Evolutionary conservation across 2,329 filamentous ascomycete genomes (phyloP), one percentile per base, ranked within the genome.

Genomic region (Nothomitra cinnamomea): DNA sequence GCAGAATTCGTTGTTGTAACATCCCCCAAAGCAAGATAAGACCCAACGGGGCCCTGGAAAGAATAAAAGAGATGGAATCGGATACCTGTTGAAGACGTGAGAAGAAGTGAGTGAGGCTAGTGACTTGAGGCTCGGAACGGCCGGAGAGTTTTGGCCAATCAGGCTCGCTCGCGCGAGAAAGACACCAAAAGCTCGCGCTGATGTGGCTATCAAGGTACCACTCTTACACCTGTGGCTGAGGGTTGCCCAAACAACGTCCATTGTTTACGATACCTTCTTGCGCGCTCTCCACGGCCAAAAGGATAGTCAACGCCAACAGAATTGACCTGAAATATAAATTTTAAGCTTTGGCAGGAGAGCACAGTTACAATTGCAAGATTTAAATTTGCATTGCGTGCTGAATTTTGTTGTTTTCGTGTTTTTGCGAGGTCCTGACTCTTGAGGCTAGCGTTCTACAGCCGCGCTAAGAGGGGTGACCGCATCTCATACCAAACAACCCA

Each of bases 1-100:
- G 71, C 62, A 77, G 74, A 69, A 83, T 68, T 67, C 80, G 76
- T 59, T 80, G 75, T 66, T 83, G 81, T 58, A 86, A 69, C 81
- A 87, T 86, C 42, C 12, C 22, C 25, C 12, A 28, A 19, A 19
- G 43, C 25, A 32, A 28, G n/a, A 32, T 32, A 32, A 35, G 19
- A n/a, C 24, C 5, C 12, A 15, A 19, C 3, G 6, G 28, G 50
- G 45, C 5, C 45, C 45, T 6, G 7, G 43, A 48, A 12, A 24
- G 24, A 19, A 17, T 49, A 35, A 28, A 49, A 17, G 45, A 17
- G 8, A 28, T 25, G 45, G 32, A 22, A 28, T 10, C 28, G 19
- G 4, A 49, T 2, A 7, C 15, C 28, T 4, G 25, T n/a, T 19
- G 45, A 49, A 6, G 45, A 17, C 24, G 19, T 32, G 32, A 49